Conservation (phyloP, 768 basidiomycete species). For the Tephrocybe sp. region DNA sequence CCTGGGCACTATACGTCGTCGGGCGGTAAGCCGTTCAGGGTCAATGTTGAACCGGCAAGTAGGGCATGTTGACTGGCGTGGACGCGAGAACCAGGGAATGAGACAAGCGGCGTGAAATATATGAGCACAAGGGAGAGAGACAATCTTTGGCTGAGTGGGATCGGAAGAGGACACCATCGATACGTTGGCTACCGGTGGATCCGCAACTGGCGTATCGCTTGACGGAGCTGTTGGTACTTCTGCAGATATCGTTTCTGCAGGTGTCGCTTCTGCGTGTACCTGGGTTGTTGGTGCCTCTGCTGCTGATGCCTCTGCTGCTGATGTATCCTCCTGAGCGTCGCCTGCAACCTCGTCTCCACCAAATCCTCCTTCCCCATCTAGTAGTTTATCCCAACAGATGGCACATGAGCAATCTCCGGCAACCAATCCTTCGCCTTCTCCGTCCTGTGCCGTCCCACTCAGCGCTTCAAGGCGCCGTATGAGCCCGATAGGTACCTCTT, state of each 20-base stretch:
- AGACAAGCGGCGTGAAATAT: slow-evolving; percentile 81
- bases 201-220: neutral
- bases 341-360: slow-evolving; percentile 17
- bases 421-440: slow-evolving; percentile 27
- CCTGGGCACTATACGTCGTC: slow-evolving; percentile 21
- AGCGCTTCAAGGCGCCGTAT: slow-evolving; percentile 64
- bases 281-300: neutral
- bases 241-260: too few relatives aligned
- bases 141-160: slow-evolving; percentile 42
- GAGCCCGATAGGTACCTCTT: slow-evolving; percentile 65
- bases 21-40: slow-evolving; percentile 65
- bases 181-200: slow-evolving; percentile 12
- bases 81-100: slow-evolving; percentile 80
- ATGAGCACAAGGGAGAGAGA: slow-evolving; percentile 77
- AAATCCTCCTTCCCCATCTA: slow-evolving; percentile 45
- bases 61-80: slow-evolving; percentile 79
- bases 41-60: slow-evolving; percentile 85
- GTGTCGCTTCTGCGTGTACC: neutral
- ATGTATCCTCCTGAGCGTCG: neutral
- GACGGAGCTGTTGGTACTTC: too few relatives aligned
- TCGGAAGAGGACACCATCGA: slow-evolving; percentile 10
- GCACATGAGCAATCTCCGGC: slow-evolving; percentile 57
- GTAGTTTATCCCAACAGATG: slow-evolving; percentile 72
- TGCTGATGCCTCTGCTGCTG: neutral
- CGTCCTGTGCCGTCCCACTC: slow-evolving; percentile 32